Evolutionary conservation across 306 rosid species (phyloP).

Genomic region (Dryas octopetala): DNA sequence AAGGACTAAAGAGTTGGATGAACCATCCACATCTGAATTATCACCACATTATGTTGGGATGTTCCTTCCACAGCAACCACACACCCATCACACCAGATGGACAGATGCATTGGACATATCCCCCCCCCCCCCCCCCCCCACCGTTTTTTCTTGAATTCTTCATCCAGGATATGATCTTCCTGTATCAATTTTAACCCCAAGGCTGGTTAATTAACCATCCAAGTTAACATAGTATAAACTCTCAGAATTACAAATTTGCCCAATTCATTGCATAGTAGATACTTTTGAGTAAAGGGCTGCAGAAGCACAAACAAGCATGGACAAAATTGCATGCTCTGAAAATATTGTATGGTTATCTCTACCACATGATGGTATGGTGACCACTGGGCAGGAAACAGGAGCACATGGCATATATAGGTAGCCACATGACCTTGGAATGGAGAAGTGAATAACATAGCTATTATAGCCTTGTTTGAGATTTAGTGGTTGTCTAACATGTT

Average conservation of each 20-base stretch:
- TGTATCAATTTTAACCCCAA: not conserved
- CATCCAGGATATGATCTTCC: not conserved
- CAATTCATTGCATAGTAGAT: not conserved
- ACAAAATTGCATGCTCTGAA: not conserved
- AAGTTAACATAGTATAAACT: not conserved
- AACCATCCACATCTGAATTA: constrained; percentile 33
- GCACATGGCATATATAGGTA: constrained; percentile 32
- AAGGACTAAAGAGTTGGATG: constrained; percentile 21
- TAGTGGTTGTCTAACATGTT: too few species aligned
- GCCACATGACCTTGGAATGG: constrained; percentile 28
- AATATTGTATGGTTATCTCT: not conserved
- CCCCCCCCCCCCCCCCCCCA: not conserved
- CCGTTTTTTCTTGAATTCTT: not conserved
- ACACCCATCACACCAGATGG: constrained; percentile 19
- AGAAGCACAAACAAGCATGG: not conserved
- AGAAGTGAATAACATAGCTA: not conserved
- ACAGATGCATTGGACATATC: not conserved
- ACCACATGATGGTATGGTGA: not conserved
- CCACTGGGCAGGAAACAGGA: not conserved
- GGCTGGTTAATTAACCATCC: not conserved
- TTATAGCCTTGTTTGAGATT: too few species aligned
- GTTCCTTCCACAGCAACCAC: constrained; percentile 42
- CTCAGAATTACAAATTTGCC: not conserved
- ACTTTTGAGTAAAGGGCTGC: not conserved
- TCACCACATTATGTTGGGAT: constrained; percentile 26